phyloP scores from a whole-genome alignment of 106 monocot species.

The Apostasia ramifera region DNA sequence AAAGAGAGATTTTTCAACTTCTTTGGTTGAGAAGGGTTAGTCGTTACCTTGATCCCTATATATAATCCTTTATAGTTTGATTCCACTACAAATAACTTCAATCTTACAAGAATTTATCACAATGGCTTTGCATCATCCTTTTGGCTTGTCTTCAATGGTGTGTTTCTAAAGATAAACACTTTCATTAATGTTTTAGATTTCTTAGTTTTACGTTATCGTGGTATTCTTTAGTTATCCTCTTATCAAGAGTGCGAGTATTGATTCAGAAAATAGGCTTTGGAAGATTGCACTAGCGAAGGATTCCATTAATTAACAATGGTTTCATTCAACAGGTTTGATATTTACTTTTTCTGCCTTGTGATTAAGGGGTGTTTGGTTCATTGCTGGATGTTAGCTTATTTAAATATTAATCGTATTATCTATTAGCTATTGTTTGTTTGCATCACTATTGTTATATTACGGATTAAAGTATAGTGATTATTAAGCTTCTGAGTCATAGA shows the following conservation, averaged over 20 bases:
- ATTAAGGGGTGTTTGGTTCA: too few species aligned
- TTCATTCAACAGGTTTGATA: conserved; percentile 32
- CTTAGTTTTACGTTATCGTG: neutral
- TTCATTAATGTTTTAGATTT: too few species aligned
- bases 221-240: conserved; percentile 28
- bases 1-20: conserved; percentile 29
- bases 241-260: conserved; percentile 39
- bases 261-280: conserved; percentile 43
- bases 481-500: too few species aligned
- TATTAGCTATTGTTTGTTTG: too few species aligned
- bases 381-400: too few species aligned
- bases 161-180: conserved; percentile 45
- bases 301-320: conserved; percentile 29
- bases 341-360: neutral
- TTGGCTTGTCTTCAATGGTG: conserved; percentile 41
- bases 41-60: neutral
- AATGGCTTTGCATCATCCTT: neutral
- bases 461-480: too few species aligned
- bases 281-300: conserved; percentile 41
- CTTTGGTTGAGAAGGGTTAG: conserved; percentile 22
- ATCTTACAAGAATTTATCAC: neutral
- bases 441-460: too few species aligned
- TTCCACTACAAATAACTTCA: neutral
- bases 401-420: too few species aligned
- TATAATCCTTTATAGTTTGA: neutral